Base-by-base conservation (phyloP, 169 alveolate species). In the Cryptosporidium meleagridis region DNA sequence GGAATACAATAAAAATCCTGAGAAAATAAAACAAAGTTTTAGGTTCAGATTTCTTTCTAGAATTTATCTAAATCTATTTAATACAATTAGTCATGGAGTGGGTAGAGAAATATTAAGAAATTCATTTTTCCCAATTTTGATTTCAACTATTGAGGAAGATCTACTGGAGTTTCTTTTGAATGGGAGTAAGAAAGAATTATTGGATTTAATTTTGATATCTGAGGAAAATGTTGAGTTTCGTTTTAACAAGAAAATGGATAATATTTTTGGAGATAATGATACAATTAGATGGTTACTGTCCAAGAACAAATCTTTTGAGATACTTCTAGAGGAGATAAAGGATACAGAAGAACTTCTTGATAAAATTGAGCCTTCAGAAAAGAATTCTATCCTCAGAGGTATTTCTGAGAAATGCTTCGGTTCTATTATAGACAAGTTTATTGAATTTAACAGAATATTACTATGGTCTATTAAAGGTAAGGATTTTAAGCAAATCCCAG, bases 381-480 rank as follows among this genome's bases (percentile, higher is more conserved):
- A 29, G 62, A 29, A 69, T 5, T 45, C 44, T 3, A 59, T 59
- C 8, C 52, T 73, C 16, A 26, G 44, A 12, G 14, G 48, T 26
- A 31, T 73, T 3, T 73, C 86, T 10, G 68, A 73, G 12, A 41
- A 39, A 9, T 73, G 86, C 68, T 65, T 80, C 14, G 12, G 21
- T 0, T 48, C 62, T 7, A 21, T 39, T 33, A 10, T 80, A n/a
- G 44, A 61, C 58, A 62, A 80, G 52, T 80, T 61, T 21, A 55
- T 73, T 41, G 58, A 59, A 18, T 73, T 73, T n/a, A 33, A 44
- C 37, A 73, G 53, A 26, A 21, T 26, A 35, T 58, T 73, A 21
- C 31, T 73, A 10, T 80, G 89, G 89, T 61, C 89, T 12, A 61
- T 80, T 44, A 41, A 65, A 41, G 89, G 72, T 8, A 80, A 44